These are phyloP conservation scores for Solanum phureja DNA, from an alignment of 257 asterid species.

Conservation along the genomic window DNA sequence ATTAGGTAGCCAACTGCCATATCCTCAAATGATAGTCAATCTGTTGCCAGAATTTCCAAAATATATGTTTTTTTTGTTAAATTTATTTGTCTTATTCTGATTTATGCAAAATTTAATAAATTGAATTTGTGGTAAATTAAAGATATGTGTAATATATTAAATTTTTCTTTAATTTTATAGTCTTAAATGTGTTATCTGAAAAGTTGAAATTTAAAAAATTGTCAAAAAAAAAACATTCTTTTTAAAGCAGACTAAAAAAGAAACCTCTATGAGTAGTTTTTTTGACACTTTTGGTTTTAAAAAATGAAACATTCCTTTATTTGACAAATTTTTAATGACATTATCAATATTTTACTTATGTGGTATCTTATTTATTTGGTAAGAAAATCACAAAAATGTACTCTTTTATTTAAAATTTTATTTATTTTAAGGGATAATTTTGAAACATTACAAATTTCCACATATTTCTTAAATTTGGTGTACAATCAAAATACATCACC, in stretches of 20 bases:
- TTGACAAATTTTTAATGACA: no score
- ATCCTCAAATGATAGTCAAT: not conserved
- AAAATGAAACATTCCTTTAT: no score
- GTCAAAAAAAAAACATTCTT: no score
- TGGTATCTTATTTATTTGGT: fast-evolving
- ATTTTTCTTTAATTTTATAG: fast-evolving
- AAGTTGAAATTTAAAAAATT: no score
- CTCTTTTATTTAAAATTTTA: fast-evolving
- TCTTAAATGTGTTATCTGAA: fast-evolving
- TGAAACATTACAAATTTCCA: no score
- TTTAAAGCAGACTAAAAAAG: no score
- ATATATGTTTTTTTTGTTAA: not conserved
- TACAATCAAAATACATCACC: not conserved
- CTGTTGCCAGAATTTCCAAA: constrained; percentile 24
- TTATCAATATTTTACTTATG: no score
- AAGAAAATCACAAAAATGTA: fast-evolving
- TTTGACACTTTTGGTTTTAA: no score
- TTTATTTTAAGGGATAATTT: no score
- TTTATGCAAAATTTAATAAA: not conserved
- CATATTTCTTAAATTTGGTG: no score
- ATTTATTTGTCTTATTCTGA: not conserved
- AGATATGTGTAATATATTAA: fast-evolving
- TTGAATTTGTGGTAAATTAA: not conserved
- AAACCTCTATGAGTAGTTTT: no score
- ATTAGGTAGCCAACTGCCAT: constrained; percentile 9